phyloP scores from a whole-genome alignment of 768 basidiomycete species.

The Mycena metata region DNA sequence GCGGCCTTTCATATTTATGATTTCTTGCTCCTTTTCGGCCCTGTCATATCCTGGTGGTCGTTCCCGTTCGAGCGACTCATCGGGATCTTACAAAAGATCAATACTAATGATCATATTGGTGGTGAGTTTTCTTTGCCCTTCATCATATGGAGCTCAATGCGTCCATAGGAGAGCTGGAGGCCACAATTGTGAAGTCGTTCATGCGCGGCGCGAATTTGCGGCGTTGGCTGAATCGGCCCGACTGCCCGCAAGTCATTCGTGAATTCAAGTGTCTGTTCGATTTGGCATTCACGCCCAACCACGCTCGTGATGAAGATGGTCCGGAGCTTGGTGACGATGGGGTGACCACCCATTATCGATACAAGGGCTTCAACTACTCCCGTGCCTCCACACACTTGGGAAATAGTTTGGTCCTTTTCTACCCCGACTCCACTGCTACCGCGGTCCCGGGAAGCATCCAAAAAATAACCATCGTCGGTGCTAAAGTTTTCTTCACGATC shows the following conservation, averaged over 20 bases:
- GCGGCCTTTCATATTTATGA: conserved; percentile 49
- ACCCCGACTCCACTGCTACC: too few species aligned
- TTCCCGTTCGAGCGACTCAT: conserved; percentile 57
- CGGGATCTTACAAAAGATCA: conserved; percentile 50
- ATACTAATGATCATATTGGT: conserved; percentile 49
- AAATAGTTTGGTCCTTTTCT: too few species aligned
- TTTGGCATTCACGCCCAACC: background rate
- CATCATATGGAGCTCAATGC: background rate
- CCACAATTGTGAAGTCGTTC: conserved; percentile 27
- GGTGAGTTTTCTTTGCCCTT: background rate
- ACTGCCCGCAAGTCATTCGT: background rate
- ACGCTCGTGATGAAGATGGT: background rate
- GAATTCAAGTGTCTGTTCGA: conserved; percentile 5
- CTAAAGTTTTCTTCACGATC: conserved; percentile 1
- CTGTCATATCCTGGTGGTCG: conserved; percentile 54
- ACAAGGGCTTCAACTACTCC: background rate
- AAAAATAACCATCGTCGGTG: background rate
- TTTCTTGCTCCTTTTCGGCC: conserved; percentile 52
- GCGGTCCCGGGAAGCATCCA: conserved; percentile 20
- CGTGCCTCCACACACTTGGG: conserved; percentile 6
- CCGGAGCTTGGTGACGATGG: background rate
- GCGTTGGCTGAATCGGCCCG: background rate
- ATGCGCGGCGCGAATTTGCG: conserved; percentile 2
- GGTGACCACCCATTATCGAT: background rate
- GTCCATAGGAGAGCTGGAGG: conserved; percentile 23